Conservation (phyloP, 345 rosid genomes). For the Bretschneidera sinensis region DNA sequence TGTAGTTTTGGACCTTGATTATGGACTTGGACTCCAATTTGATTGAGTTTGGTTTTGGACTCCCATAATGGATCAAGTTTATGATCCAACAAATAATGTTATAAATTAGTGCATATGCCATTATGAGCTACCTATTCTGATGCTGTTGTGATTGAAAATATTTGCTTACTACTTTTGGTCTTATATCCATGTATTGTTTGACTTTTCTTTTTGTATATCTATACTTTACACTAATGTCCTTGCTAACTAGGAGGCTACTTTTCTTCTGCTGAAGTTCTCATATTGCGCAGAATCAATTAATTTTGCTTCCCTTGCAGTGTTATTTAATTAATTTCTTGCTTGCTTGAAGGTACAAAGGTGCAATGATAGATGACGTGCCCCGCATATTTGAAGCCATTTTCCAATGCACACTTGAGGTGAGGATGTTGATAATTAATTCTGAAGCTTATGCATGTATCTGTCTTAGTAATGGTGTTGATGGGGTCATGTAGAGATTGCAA, state of each 20-base stretch:
- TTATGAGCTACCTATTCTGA: no score
- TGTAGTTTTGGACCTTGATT: no score
- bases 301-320: background rate
- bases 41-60: no score
- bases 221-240: background rate
- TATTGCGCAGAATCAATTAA: background rate
- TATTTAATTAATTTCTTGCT: background rate
- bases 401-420: constrained; percentile 98
- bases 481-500: background rate
- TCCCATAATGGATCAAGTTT: background rate
- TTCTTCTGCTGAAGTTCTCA: constrained; percentile 15
- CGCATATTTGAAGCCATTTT: constrained; percentile 97
- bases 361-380: constrained; percentile 97
- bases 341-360: constrained; percentile 69
- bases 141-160: no score
- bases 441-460: background rate
- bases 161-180: no score
- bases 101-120: no score
- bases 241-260: background rate
- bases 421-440: constrained; percentile 3
- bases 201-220: no score
- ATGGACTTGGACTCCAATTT: no score
- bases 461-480: background rate
- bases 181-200: no score
- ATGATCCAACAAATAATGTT: no score